phyloP scores from a whole-genome alignment of 2,329 filamentous ascomycete genomes.

The Trichoderma oligosporum region DNA sequence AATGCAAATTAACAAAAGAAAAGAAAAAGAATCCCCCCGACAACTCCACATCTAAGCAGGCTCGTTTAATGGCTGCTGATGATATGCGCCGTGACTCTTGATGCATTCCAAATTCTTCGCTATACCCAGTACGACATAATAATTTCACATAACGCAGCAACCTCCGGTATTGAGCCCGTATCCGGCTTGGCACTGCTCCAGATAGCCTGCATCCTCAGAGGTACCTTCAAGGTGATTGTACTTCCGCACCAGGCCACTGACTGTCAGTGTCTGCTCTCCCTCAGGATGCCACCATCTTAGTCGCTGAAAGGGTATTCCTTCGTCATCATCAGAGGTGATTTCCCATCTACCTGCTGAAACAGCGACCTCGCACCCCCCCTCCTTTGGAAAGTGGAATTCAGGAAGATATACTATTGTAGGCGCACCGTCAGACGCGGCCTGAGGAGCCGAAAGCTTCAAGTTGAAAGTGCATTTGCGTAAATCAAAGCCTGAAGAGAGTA shows the following conservation, averaged over 20 bases:
- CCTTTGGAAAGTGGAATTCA: slow-evolving; percentile 84
- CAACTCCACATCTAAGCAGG: slow-evolving; percentile 2
- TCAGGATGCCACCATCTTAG: slow-evolving; percentile 91
- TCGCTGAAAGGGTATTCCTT: slow-evolving; percentile 66
- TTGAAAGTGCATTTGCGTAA: slow-evolving; percentile 73
- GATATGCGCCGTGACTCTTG: neutral
- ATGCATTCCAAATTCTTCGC: neutral
- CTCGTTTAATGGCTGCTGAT: neutral
- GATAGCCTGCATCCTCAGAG: slow-evolving; percentile 72
- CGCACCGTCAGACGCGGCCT: slow-evolving; percentile 54
- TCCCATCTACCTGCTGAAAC: slow-evolving; percentile 88
- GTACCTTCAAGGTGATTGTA: slow-evolving; percentile 54
- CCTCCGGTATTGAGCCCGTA: slow-evolving; percentile 43
- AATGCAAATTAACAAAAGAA: no score
- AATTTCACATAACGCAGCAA: slow-evolving; percentile 52
- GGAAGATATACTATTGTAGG: slow-evolving; percentile 85
- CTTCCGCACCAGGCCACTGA: slow-evolving; percentile 69
- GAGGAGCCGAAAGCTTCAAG: slow-evolving; percentile 62
- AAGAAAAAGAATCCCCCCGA: neutral
- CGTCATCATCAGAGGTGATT: slow-evolving; percentile 68
- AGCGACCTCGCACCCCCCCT: slow-evolving; percentile 64
- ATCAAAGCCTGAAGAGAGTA: slow-evolving; percentile 75
- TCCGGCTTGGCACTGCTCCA: slow-evolving; percentile 61
- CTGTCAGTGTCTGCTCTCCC: slow-evolving; percentile 74
- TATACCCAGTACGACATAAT: neutral